Evolutionary conservation across 1,284 basidiomycete genomes (phyloP).

Genomic region (Austroboletus niveus): DNA sequence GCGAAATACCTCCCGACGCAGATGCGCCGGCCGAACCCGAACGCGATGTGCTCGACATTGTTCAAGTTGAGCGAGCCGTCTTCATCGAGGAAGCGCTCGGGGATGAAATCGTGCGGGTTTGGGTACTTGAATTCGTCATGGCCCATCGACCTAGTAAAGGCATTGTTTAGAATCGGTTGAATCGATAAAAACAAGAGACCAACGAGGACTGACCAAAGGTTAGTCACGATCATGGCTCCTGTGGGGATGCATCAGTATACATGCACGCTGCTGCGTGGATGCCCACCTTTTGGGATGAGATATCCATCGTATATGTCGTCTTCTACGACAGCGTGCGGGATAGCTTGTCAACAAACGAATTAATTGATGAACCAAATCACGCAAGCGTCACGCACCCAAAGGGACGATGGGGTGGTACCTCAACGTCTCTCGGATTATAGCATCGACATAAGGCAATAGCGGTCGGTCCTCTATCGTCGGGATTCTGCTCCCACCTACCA

Average conservation of each 20-base stretch:
- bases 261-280: neutral
- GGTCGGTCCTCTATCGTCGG: conserved; percentile 31
- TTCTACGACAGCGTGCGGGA: conserved; percentile 18
- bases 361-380: too few relatives aligned
- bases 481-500: conserved; percentile 26
- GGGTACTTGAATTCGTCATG: conserved; percentile 20
- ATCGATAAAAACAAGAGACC: too few relatives aligned
- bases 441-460: conserved; percentile 32
- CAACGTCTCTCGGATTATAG: conserved; percentile 26
- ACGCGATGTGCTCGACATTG: conserved; percentile 9
- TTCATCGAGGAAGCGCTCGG: conserved; percentile 23
- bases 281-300: conserved; percentile 22
- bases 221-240: conserved; percentile 20
- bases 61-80: conserved; percentile 15
- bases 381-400: conserved; percentile 2
- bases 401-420: conserved; percentile 2
- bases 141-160: conserved; percentile 19
- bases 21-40: conserved; percentile 25
- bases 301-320: conserved; percentile 25
- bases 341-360: conserved; percentile 6
- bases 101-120: conserved; percentile 16
- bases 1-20: conserved; percentile 21
- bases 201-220: conserved; percentile 19
- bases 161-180: neutral
- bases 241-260: neutral